These are phyloP conservation scores for Arthrobotrys entomopaga DNA, from an alignment of 2,329 filamentous ascomycete genomes.

Conservation along the genomic window DNA sequence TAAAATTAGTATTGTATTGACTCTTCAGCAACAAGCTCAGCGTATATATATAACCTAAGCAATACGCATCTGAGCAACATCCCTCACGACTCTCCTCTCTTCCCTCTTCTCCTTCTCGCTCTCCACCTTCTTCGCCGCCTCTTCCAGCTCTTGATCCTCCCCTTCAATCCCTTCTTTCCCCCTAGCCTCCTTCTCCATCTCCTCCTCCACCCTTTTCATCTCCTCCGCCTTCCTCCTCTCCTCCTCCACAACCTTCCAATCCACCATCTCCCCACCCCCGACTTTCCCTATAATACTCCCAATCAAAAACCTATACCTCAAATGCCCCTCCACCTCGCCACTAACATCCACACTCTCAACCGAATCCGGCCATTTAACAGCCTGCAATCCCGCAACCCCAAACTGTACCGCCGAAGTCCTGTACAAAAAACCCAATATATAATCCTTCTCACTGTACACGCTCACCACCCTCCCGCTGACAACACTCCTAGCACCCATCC, in stretches of 20 bases:
- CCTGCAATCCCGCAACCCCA: conserved; percentile 84
- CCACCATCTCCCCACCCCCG: conserved; percentile 74
- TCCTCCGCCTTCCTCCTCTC: conserved; percentile 53
- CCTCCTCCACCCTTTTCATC: conserved; percentile 44
- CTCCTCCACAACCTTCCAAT: conserved; percentile 63
- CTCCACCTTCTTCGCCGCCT: conserved; percentile 55
- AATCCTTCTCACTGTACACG: conserved; percentile 86
- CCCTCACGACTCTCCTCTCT: conserved; percentile 57
- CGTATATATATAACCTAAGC: not conserved
- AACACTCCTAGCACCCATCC: conserved; percentile 79
- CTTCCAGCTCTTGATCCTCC: conserved; percentile 37
- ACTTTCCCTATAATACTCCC: conserved; percentile 74
- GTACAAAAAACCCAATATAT: conserved; percentile 87
- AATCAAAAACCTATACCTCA: conserved; percentile 75
- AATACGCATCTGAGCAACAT: conserved; percentile 54
- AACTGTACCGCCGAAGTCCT: conserved; percentile 82
- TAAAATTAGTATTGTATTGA: too few species aligned
- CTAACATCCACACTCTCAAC: conserved; percentile 76
- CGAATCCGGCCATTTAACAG: conserved; percentile 73
- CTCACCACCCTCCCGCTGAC: conserved; percentile 86
- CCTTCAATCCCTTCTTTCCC: conserved; percentile 39
- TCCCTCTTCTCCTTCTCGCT: conserved; percentile 48
- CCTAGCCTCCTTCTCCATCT: conserved; percentile 53
- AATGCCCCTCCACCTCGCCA: conserved; percentile 74
- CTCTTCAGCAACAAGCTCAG: too few species aligned